Conservation (phyloP, 129 eudicot genomes). For the Helichrysum umbraculigerum region DNA sequence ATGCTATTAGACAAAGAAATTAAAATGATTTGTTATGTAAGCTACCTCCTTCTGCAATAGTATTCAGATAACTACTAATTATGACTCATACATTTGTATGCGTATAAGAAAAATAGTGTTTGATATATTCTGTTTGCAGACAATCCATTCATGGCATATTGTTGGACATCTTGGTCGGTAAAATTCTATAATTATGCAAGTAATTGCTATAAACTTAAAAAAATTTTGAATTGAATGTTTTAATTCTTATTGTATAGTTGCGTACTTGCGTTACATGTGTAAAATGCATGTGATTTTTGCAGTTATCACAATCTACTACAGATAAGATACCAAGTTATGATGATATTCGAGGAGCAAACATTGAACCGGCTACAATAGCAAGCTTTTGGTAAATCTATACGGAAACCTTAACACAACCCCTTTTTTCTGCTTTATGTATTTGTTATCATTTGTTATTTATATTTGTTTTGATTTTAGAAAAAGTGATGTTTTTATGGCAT, state of each 20-base stretch:
- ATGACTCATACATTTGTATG: background rate
- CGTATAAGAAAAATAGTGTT: background rate
- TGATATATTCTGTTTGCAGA: constrained; percentile 41
- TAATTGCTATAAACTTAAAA: constrained; percentile 31
- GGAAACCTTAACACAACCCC: background rate
- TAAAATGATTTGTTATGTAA: constrained; percentile 77
- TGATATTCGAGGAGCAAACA: constrained; percentile 85
- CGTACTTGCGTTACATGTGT: constrained; percentile 2
- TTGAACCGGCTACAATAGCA: constrained; percentile 82
- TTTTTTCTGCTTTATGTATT: background rate
- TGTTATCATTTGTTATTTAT: background rate
- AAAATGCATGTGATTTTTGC: constrained; percentile 22
- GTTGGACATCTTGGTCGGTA: constrained; percentile 97
- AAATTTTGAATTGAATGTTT: background rate
- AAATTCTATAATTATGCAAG: constrained; percentile 96
- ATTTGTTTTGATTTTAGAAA: background rate
- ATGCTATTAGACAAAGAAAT: constrained; percentile 79
- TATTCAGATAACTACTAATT: background rate
- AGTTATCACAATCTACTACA: constrained; percentile 85
- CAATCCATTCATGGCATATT: constrained; percentile 91
- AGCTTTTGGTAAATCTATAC: constrained; percentile 68
- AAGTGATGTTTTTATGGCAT: background rate
- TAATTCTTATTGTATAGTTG: too few relatives aligned
- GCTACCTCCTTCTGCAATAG: constrained; percentile 28
- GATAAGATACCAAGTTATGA: constrained; percentile 86